Evolutionary conservation across 2,329 filamentous ascomycete species (phyloP), one percentile per base, ranked within the genome.

Genomic region (Paracorniculantispora psalliotae): DNA sequence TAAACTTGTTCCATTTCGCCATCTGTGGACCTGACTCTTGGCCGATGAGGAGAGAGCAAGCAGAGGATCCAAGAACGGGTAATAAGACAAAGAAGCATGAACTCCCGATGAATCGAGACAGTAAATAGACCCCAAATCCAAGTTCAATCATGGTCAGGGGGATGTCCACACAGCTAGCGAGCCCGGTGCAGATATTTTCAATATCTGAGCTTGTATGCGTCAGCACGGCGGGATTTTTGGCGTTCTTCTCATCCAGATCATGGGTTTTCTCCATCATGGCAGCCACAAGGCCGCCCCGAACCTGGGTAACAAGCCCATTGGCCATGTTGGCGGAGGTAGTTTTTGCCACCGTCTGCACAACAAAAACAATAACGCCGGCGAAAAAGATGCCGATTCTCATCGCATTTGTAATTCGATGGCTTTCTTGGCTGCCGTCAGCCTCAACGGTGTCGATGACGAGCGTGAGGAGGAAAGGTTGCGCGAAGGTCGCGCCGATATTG

Each of bases 211-310:
- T 55, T 39, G 28, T 55, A 4, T 41, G 37, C 25, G 52, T 55
- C 23, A 43, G 8, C 3, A 39, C 52, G 6, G 52, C 28, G 12
- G 39, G 26, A 8, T 74, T 71, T n/a, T 73, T 69, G 9, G 67
- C 65, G 1, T 63, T 57, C 3, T 64, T 64, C 2, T 64, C 62
- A n/a, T 67, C 65, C 13, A 75, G 61, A 3, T 63, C 59, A 4
- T 76, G 61, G 0, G 75, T 76, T 61, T 78, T 77, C 17, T 73
- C 72, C 63, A 80, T 82, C 19, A 84, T 75, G 64, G 80, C 72
- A 0, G 77, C 75, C 6, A 72, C 60, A 8, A 75, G 64, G 2
- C 63, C 66, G 3, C 67, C 71, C 15, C 72, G 69, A 26, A 69
- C 59, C 62, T 70, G 66, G 12, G 69, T 68, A 39, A 72, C 68